Evolutionary conservation across 345 rosid genomes (phyloP).

Genomic region (Leavenworthia alabamica): DNA sequence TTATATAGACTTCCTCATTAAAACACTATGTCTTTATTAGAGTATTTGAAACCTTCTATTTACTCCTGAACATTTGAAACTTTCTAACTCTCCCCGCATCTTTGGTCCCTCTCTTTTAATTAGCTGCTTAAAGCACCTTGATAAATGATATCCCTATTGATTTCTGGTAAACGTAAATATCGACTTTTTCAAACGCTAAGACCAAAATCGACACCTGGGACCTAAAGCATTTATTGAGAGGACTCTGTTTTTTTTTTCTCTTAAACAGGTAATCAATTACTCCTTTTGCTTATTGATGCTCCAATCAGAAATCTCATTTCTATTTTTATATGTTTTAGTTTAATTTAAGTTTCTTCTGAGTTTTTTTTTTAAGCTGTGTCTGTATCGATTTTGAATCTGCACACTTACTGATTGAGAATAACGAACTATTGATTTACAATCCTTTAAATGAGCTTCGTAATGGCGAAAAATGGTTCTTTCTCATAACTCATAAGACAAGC

Average conservation of each 20-base stretch:
- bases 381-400: conserved; percentile 4
- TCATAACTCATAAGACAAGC: neutral
- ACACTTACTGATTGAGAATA: neutral
- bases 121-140: no score
- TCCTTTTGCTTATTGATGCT: neutral
- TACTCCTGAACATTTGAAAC: no score
- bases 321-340: neutral
- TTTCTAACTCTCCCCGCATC: no score
- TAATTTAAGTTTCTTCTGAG: neutral
- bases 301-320: neutral
- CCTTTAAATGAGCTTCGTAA: neutral
- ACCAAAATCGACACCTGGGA: no score
- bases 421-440: neutral
- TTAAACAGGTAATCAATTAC: conserved; percentile 2
- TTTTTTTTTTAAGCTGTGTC: neutral
- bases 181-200: neutral
- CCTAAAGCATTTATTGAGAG: no score
- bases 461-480: neutral
- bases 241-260: neutral
- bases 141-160: no score
- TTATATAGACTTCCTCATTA: no score
- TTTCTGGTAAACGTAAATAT: neutral
- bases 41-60: no score
- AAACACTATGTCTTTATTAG: no score
- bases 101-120: no score